phyloP scores from a whole-genome alignment of 1,284 basidiomycete genomes.

The Porogramme epimiltina region DNA sequence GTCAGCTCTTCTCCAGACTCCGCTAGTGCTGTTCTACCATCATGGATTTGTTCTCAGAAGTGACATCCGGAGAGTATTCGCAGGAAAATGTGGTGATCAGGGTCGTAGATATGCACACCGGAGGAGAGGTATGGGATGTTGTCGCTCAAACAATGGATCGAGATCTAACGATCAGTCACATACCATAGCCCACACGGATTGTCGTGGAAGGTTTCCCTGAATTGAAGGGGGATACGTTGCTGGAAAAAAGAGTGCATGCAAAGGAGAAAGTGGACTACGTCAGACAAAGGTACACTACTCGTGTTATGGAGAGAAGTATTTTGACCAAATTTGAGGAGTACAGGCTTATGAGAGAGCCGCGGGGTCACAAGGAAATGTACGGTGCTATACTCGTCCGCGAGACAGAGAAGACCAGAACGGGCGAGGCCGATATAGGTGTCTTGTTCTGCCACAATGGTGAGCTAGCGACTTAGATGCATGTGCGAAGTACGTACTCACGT shows the following conservation, averaged over 20 bases:
- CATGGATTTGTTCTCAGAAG: slow-evolving; percentile 30
- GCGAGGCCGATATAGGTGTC: slow-evolving; percentile 44
- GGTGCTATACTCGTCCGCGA: slow-evolving; percentile 42
- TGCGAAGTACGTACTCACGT: background rate
- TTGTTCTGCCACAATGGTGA: slow-evolving; percentile 48
- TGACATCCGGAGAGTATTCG: slow-evolving; percentile 11
- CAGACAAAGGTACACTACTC: slow-evolving; percentile 28
- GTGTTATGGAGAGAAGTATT: too few species aligned
- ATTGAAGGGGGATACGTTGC: slow-evolving; percentile 35
- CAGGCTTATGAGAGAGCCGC: slow-evolving; percentile 44
- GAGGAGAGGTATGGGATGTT: slow-evolving; percentile 34
- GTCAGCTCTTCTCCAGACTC: too few species aligned
- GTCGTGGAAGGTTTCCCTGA: slow-evolving; percentile 37
- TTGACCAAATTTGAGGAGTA: background rate
- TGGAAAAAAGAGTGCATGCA: slow-evolving; percentile 38
- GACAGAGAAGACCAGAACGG: slow-evolving; percentile 38
- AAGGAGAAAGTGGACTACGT: slow-evolving; percentile 33
- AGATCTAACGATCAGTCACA: too few species aligned
- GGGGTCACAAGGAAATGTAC: slow-evolving; percentile 50
- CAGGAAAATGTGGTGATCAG: slow-evolving; percentile 24
- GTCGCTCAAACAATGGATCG: too few species aligned
- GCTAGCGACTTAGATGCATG: too few species aligned
- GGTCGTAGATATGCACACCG: slow-evolving; percentile 43
- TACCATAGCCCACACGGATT: slow-evolving; percentile 40
- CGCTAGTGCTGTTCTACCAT: too few species aligned